Evolutionary conservation across 805 yeast genomes (phyloP).

Genomic region (Cephaloascus fragrans): DNA sequence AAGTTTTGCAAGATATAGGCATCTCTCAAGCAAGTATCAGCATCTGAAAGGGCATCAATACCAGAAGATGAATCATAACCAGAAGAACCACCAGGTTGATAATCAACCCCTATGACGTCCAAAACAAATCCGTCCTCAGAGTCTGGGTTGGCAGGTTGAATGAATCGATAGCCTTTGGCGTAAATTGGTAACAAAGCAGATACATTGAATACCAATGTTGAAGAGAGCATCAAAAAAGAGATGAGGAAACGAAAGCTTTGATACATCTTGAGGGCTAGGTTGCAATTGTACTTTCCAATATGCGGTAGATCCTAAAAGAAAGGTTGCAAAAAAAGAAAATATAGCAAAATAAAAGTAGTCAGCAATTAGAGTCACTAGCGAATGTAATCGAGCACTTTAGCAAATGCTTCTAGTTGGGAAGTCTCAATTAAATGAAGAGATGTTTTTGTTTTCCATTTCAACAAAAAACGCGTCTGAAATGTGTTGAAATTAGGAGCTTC

Average conservation of each 20-base stretch:
- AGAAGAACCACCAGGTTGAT: conserved; percentile 91
- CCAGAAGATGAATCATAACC: conserved; percentile 19
- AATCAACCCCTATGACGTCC: conserved; percentile 79
- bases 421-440: no score
- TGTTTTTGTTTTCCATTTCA: no score
- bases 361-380: no score
- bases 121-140: conserved; percentile 49
- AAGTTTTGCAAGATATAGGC: conserved; percentile 67
- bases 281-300: neutral
- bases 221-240: neutral
- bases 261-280: neutral
- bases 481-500: no score
- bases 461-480: no score
- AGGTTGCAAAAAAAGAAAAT: no score
- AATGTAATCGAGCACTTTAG: no score
- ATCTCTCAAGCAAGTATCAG: conserved; percentile 68
- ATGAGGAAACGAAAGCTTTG: neutral
- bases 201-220: no score
- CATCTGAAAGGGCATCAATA: conserved; percentile 66
- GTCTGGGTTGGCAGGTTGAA: conserved; percentile 40
- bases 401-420: no score
- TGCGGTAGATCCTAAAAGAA: no score
- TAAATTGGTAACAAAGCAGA: conserved; percentile 49
- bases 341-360: no score
- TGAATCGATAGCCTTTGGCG: conserved; percentile 46